Conservation (phyloP, 129 eudicot species). For the Lonicera japonica region DNA sequence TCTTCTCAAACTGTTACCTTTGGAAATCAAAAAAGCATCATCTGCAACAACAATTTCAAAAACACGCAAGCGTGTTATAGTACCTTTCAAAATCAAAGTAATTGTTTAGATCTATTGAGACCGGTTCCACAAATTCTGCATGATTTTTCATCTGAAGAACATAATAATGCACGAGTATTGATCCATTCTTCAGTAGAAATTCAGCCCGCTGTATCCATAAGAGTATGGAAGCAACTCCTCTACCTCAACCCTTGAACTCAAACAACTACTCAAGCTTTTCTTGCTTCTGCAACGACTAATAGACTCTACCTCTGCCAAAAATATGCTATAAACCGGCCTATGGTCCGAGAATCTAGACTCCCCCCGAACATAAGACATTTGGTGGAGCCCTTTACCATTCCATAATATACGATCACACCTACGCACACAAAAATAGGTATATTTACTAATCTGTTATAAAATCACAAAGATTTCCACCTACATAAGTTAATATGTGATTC, state of each 20-base stretch:
- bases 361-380: slow-evolving; percentile 75
- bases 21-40: neutral
- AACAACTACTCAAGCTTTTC: slow-evolving; percentile 47
- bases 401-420: slow-evolving; percentile 98
- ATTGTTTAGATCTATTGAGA: slow-evolving; percentile 1
- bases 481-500: too few relatives aligned
- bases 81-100: neutral
- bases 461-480: too few relatives aligned
- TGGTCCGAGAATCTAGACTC: slow-evolving; percentile 91
- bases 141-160: neutral
- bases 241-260: slow-evolving; percentile 62
- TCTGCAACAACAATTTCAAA: too few relatives aligned
- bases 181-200: slow-evolving; percentile 15
- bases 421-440: slow-evolving; percentile 2
- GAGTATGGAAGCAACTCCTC: slow-evolving; percentile 77
- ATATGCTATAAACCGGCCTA: slow-evolving; percentile 73
- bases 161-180: neutral
- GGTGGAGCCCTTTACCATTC: slow-evolving; percentile 73
- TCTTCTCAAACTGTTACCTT: neutral
- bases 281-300: slow-evolving; percentile 36
- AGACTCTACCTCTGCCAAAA: slow-evolving; percentile 78
- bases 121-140: neutral
- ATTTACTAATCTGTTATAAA: neutral
- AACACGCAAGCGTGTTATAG: neutral
- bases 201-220: slow-evolving; percentile 33